Percentiles rank a stretch among this genome's conserved stretches.
Evolutionary conservation across 23 red algal genomes (phyloP).

Genomic region (Gracilaria domingensis): DNA sequence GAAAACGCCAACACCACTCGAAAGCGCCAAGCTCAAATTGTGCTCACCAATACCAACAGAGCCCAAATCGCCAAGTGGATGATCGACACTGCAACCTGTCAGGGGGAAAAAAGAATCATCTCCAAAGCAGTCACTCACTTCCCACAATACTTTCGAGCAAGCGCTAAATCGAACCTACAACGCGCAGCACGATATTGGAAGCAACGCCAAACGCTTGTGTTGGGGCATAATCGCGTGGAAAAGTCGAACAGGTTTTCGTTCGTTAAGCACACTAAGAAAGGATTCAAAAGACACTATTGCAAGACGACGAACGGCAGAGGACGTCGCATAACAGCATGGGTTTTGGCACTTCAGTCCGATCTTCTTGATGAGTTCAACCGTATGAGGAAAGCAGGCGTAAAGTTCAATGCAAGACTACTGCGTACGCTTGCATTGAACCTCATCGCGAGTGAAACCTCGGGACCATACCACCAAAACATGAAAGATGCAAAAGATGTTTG

Average conservation of each 20-base stretch:
- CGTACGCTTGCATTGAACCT: background rate
- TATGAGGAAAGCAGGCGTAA: background rate
- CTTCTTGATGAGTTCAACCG: conserved; percentile 41
- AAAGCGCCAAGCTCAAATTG: too few species aligned
- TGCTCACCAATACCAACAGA: too few species aligned
- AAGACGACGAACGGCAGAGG: background rate
- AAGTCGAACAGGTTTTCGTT: conserved; percentile 11
- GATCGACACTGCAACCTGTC: too few species aligned
- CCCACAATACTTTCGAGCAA: conserved; percentile 2
- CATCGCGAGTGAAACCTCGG: background rate
- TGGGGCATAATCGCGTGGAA: background rate
- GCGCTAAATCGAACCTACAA: background rate
- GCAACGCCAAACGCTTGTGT: background rate
- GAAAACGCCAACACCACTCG: too few species aligned
- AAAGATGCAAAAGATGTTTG: background rate
- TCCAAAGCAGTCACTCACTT: conserved; percentile 15
- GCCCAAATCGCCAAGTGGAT: too few species aligned
- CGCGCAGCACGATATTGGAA: background rate
- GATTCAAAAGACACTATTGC: background rate
- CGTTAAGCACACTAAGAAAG: background rate
- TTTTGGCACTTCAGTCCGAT: background rate
- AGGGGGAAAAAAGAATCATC: too few species aligned
- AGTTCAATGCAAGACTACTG: conserved; percentile 9
- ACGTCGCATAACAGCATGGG: background rate
- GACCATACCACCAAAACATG: background rate